Percentiles rank a stretch among this genome's conserved stretches.
phyloP scores from a whole-genome alignment of 2,329 filamentous ascomycete genomes.

The Aspergillus sojae region DNA sequence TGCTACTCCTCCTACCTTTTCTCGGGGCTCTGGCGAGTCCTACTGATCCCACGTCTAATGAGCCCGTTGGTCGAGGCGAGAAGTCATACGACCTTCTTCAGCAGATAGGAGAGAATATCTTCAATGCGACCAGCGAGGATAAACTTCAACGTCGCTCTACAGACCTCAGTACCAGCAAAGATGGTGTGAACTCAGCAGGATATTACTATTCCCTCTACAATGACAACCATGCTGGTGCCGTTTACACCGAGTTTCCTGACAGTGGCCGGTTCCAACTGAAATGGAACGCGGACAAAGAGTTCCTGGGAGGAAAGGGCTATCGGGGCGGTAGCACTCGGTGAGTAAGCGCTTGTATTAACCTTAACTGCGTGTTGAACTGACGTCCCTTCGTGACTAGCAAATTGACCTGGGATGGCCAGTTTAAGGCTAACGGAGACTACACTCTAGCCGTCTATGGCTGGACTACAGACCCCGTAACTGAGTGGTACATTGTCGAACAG shows the following conservation, averaged over 20 bases:
- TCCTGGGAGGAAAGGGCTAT: constrained; percentile 1
- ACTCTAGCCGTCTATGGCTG: constrained; percentile 10
- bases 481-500: constrained; percentile 6
- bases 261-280: constrained; percentile 7
- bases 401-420: neutral
- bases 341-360: neutral
- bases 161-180: neutral
- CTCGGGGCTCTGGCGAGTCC: neutral
- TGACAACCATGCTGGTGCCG: constrained; percentile 2
- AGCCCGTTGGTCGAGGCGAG: neutral
- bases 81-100: neutral
- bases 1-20: neutral
- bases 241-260: constrained; percentile 5
- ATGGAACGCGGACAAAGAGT: neutral
- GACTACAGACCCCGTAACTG: constrained; percentile 5
- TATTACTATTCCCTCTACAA: constrained; percentile 12
- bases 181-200: neutral
- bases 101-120: neutral
- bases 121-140: neutral
- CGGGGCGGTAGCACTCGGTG: constrained; percentile 5
- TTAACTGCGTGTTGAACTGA: neutral
- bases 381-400: neutral
- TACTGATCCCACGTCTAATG: neutral
- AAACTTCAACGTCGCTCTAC: neutral
- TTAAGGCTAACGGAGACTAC: constrained; percentile 4